Evolutionary conservation across 225 moss, liverwort and hornwort genomes (phyloP), one percentile per base, ranked within the genome.

Genomic region (Asterella californica): DNA sequence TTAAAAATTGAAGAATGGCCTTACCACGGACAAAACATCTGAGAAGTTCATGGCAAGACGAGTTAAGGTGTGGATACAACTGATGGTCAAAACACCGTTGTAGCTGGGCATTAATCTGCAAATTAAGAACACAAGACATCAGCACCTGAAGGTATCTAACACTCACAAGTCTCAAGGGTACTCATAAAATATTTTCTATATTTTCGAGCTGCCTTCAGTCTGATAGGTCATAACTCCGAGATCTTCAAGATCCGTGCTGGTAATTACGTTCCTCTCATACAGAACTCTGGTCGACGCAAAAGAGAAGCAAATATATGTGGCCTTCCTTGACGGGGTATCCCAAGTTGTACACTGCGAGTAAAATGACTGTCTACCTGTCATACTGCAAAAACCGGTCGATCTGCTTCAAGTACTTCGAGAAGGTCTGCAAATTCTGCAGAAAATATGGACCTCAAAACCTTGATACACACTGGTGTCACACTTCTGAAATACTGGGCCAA

Each of bases 351-450:
- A 7, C 46, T 22, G 18, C 15, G n/a, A 9, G 71, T 71, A 5
- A 47, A 27, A 74, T 18, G 19, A 21, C 36, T 62, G 36, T 36
- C 21, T 81, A 94, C 96, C 94, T 92, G 82, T 99, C 93, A 86
- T 94, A 99, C 84, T 99, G 94, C 82, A 99, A 86, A 72, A 92
- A 95, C 45, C 93, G 97, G 83, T 99, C 97, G 83, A 99, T 95
- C 85, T 94, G 94, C 88, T 99, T 99, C 88, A 99, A 83, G 81
- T 94, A 90, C 85, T 93, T 89, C 27, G 88, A 86, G 68, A 99
- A 79, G 49, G 85, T 88, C 84, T 86, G 88, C 78, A 91, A 63
- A 88, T 92, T 95, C 97, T 99, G 94, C 76, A 81, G 47, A 57
- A 10, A 1, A 46, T 32, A 72, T 30, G 15, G 17, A 65, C 70